phyloP scores from a whole-genome alignment of 2,329 filamentous ascomycete genomes.

The Exophiala spinifera region DNA sequence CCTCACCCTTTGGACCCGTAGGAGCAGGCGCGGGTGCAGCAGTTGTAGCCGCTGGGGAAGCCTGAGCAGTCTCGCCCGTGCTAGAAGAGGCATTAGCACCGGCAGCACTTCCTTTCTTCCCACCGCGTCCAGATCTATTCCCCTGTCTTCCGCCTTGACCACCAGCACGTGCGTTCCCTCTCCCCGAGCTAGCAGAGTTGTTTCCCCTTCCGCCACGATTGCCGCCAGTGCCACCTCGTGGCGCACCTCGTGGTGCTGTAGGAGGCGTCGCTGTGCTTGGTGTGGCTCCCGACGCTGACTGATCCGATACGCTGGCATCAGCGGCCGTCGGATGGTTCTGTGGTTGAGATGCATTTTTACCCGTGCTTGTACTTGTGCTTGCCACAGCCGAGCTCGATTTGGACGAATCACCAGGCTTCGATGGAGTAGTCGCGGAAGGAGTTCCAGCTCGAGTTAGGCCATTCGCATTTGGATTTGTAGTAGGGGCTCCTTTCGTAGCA shows the following conservation, averaged over 20 bases:
- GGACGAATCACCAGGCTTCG: neutral
- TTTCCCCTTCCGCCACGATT: slow-evolving; percentile 27
- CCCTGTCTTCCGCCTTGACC: slow-evolving; percentile 13
- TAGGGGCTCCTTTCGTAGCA: slow-evolving; percentile 6
- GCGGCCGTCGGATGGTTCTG: neutral
- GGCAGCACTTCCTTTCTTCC: slow-evolving; percentile 13
- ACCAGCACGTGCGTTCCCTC: slow-evolving; percentile 14
- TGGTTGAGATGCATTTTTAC: neutral
- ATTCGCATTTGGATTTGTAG: neutral
- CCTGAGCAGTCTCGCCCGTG: neutral
- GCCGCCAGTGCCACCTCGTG: slow-evolving; percentile 8
- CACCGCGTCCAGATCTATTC: slow-evolving; percentile 10
- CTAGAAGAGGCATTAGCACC: slow-evolving; percentile 3
- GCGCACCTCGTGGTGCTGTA: slow-evolving; percentile 17
- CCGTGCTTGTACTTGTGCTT: neutral
- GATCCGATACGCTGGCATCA: too few species aligned
- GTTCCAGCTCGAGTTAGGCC: slow-evolving; percentile 5
- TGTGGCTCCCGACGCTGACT: too few species aligned
- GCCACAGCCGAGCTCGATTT: slow-evolving; percentile 13
- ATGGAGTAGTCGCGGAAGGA: neutral
- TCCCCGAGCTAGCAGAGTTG: slow-evolving; percentile 27
- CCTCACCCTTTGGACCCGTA: slow-evolving; percentile 7
- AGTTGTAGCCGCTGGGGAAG: neutral
- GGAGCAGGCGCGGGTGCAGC: neutral
- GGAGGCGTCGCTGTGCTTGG: slow-evolving; percentile 2